Evolutionary conservation across 495 filamentous ascomycete species (phyloP), one percentile per base, ranked within the genome.

Genomic region (Aspergillus avenaceus): DNA sequence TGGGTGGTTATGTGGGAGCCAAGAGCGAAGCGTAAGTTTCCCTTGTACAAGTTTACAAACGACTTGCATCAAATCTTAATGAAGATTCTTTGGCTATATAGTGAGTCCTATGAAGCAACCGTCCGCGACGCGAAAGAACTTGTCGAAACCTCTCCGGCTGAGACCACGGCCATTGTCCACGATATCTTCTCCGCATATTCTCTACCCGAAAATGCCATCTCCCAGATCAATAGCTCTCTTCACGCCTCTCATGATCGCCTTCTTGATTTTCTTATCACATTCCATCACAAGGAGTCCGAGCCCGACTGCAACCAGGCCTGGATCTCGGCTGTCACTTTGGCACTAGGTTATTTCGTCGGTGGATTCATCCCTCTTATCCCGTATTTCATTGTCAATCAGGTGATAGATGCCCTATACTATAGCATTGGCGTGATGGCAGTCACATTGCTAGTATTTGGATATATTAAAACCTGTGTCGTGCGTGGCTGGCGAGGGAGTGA

Each of bases 341-440:
- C 84, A 0, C 55, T 84, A 12, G 85, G 83, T 0, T 91, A 91
- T 62, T 79, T 89, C 47, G 62, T 90, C 18, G 87, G 86, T 22
- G 87, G 87, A 1, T 75, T 86, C 38, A 72, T 90, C 4, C 86
- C 86, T 4, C 69, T 91, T 8, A 70, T 88, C 41, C 87, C 87
- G 5, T 91, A 91, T 60, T 84, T 91, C 57, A 81, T 84, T 54
- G 78, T 82, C 14, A 50, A 63, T 2, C 58, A 74, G 26, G 80
- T 88, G 4, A 62, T 72, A 19, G 52, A 66, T 5, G 87, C 83
- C n/a, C 63, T 91, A 53, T 75, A 75, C 40, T 83, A 78, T 71
- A 88, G 84, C 51, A 83, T 90, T 43, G 74, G 65, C 0, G 76
- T 90, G 8, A 90, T 87, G 77, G 77, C 77, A 4, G 53, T 87